These are phyloP conservation scores for Globisporangium takayamanum DNA, from an alignment of 352 stramenopile species.

Conservation along the genomic window DNA sequence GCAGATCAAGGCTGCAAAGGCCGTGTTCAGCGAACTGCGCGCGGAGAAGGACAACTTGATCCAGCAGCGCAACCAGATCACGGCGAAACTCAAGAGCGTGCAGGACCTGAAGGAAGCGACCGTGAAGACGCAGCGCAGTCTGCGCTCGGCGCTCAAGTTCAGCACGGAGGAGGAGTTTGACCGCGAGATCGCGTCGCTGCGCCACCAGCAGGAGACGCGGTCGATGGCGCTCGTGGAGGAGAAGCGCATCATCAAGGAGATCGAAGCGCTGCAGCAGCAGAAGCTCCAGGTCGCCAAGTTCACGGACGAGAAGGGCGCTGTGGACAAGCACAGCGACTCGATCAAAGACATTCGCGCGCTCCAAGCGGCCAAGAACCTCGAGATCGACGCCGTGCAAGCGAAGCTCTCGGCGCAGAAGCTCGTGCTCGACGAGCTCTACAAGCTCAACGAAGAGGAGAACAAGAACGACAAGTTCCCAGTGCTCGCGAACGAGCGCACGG, in stretches of 20 bases:
- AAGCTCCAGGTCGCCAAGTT: slow-evolving; percentile 87
- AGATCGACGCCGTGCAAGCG: slow-evolving; percentile 92
- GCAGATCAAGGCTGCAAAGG: slow-evolving; percentile 87
- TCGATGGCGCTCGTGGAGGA: slow-evolving; percentile 95
- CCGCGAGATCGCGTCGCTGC: slow-evolving; percentile 83
- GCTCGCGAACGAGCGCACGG: slow-evolving; percentile 82
- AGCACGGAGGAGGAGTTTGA: slow-evolving; percentile 88
- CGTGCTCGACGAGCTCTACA: slow-evolving; percentile 85
- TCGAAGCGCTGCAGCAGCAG: slow-evolving; percentile 87
- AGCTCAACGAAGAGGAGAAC: slow-evolving; percentile 87
- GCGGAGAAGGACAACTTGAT: slow-evolving; percentile 85
- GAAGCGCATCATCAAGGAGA: slow-evolving; percentile 97
- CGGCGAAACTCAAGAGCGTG: slow-evolving; percentile 70
- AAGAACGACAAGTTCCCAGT: slow-evolving; percentile 79
- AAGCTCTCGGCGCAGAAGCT: slow-evolving; percentile 88
- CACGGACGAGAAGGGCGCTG: slow-evolving; percentile 66
- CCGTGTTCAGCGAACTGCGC: slow-evolving; percentile 71
- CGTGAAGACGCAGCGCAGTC: slow-evolving; percentile 58
- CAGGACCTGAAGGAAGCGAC: slow-evolving; percentile 80
- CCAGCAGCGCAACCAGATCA: slow-evolving; percentile 75
- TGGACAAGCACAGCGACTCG: slow-evolving; percentile 77
- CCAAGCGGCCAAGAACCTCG: slow-evolving; percentile 90
- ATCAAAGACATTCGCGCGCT: slow-evolving; percentile 70
- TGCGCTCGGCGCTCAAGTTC: slow-evolving; percentile 81
- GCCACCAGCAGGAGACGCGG: slow-evolving; percentile 91